A percentile compares a stretch with the other conserved stretches of the same genome.
Conservation (phyloP, 148 eudicot genomes). For the Suaeda aralocaspica region DNA sequence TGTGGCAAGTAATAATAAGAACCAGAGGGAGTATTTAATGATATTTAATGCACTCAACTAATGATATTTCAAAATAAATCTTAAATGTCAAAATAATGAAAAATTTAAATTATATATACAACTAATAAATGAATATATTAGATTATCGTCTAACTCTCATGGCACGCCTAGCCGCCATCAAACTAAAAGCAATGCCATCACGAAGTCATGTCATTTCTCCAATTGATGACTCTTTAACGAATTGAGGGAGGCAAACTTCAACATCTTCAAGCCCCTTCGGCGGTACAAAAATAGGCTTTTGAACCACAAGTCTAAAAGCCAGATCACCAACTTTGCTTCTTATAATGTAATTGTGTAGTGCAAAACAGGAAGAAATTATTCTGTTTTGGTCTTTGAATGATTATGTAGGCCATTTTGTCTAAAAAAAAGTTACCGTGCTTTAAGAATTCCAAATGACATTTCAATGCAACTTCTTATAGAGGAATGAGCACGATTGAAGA, state of each 20-base stretch:
- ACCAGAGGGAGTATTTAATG: too few species aligned
- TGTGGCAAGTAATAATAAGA: too few species aligned
- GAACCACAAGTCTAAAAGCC: not conserved
- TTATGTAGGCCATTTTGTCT: constrained; percentile 4
- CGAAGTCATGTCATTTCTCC: not conserved
- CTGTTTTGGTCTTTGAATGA: not conserved
- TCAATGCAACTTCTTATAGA: not conserved
- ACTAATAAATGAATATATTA: too few species aligned
- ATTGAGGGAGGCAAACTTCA: not conserved
- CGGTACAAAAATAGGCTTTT: not conserved
- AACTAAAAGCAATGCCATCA: too few species aligned
- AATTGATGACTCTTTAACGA: not conserved
- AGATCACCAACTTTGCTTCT: not conserved
- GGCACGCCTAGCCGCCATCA: too few species aligned
- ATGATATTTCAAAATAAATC: too few species aligned
- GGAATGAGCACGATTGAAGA: constrained; percentile 2
- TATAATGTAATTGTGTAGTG: not conserved
- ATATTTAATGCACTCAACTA: too few species aligned
- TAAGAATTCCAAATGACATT: not conserved
- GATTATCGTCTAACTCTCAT: too few species aligned
- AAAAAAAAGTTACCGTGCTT: not conserved
- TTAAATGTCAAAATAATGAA: too few species aligned
- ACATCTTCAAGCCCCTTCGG: not conserved
- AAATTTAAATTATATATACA: too few species aligned
- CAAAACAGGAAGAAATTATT: not conserved